These are phyloP conservation scores for Mortierella sp. DNA, from an alignment of 371 early-diverging fungal species.

Conservation along the genomic window DNA sequence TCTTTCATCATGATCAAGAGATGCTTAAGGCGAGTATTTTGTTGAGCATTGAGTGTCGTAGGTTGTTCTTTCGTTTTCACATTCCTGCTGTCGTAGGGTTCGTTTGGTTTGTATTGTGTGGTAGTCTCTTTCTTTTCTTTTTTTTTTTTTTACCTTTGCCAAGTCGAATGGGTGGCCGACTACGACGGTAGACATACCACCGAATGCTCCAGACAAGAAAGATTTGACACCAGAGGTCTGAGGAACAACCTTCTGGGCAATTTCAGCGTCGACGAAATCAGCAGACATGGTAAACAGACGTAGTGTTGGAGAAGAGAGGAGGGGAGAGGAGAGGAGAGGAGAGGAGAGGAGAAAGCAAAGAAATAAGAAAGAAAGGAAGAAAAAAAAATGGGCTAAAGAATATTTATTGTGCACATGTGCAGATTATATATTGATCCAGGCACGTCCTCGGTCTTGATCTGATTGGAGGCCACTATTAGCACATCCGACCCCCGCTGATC, in stretches of 20 bases:
- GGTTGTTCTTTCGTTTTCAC: no score
- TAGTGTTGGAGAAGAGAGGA: not conserved
- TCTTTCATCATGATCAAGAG: no score
- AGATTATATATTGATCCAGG: not conserved
- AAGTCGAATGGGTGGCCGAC: conserved; percentile 89
- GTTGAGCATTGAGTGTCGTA: no score
- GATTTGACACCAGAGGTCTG: conserved; percentile 79
- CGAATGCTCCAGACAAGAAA: conserved; percentile 95
- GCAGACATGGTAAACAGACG: conserved; percentile 14
- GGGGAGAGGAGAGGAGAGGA: not conserved
- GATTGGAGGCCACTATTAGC: conserved; percentile 19
- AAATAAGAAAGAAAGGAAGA: conserved; percentile 2
- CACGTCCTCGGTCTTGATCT: conserved; percentile 28
- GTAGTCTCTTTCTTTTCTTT: conserved; percentile 16
- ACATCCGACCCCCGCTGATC: not conserved
- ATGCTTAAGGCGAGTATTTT: no score
- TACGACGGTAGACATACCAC: conserved; percentile 83
- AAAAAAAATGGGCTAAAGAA: not conserved
- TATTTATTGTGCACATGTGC: not conserved
- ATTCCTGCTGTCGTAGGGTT: no score
- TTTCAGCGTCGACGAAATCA: conserved; percentile 31
- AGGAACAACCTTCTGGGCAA: conserved; percentile 36
- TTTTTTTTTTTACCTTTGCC: conserved; percentile 70
- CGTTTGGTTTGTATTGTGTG: no score
- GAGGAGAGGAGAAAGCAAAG: conserved; percentile 1